Evolutionary conservation across 768 basidiomycete species (phyloP), one percentile per base, ranked within the genome.

Genomic region (Wakefieldia striispora): DNA sequence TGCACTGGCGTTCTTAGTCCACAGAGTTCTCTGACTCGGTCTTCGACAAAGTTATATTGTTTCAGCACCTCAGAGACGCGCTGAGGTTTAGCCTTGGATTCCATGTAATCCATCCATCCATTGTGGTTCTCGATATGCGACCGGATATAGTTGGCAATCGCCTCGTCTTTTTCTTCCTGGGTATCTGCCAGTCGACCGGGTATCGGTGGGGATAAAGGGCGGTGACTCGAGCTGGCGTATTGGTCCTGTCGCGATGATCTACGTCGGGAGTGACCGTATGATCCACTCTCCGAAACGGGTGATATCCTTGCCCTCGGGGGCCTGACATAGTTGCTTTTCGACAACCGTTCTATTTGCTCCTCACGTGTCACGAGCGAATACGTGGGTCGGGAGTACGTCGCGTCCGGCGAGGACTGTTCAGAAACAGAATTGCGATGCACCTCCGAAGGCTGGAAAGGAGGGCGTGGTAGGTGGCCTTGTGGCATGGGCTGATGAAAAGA

Each of bases 1-100:
- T 74, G 70, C 19, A 72, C 67, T 0, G 81, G 78, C 6, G 78
- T 72, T 45, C 47, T 60, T 45, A 64, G 65, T 35, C 77, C 79
- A 7, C 67, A 71, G 56, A 72, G 76, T 41, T 71, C 68, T 43
- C 79, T 74, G 26, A 79, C 63, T 63, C 77, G 72, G 27, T 72
- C 61, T 53, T 81, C 74, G 36, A 86, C 73, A 57, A 82, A 77
- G 14, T 60, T 59, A 53, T 81, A 87, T 56, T 79, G 77, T 34
- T 69, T 67, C 47, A 81, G 46, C 27, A 79, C 63, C 36, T 73
- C 75, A 9, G 68, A 64, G 10, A 74, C 69, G 11, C 71, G 68
- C 31, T 71, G 72, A n/a, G 66, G 71, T 33, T 52, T 65, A 9
- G 69, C 74, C 46, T 70, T 72, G 6, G 70, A 70, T 49, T 69